A percentile compares a stretch with the other conserved stretches of the same genome.
phyloP scores from a whole-genome alignment of 352 stramenopile genomes.

The Blastocystis sp. region DNA sequence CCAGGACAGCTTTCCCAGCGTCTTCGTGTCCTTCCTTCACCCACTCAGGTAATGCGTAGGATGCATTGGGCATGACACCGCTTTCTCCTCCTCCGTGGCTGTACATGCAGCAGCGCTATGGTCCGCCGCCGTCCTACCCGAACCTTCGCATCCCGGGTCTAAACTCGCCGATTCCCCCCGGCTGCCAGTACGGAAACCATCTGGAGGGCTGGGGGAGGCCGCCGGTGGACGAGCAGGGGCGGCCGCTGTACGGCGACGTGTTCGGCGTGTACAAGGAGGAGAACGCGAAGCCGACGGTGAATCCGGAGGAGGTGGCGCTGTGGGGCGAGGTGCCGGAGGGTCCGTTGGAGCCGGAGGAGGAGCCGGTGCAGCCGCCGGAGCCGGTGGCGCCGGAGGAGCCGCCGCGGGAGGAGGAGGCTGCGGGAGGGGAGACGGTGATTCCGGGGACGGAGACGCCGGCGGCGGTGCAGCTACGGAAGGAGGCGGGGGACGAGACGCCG shows the following conservation, averaged over 20 bases:
- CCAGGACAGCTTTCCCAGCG: slow-evolving; percentile 74
- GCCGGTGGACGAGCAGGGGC: slow-evolving; percentile 83
- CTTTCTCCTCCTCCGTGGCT: slow-evolving; percentile 86
- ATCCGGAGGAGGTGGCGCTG: slow-evolving; percentile 1
- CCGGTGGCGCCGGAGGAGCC: not conserved
- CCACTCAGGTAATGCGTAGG: slow-evolving; percentile 68
- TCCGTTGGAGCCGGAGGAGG: not conserved
- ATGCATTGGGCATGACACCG: slow-evolving; percentile 83
- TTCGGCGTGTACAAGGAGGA: slow-evolving; percentile 64
- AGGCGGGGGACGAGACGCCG: slow-evolving; percentile 30
- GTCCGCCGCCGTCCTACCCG: slow-evolving; percentile 85
- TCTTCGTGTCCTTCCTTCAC: slow-evolving; percentile 54
- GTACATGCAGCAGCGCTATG: slow-evolving; percentile 94
- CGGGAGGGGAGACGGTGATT: not conserved
- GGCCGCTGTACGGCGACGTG: slow-evolving; percentile 88
- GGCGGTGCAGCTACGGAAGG: slow-evolving; percentile 27
- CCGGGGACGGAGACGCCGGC: not conserved
- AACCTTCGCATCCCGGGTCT: slow-evolving; percentile 88
- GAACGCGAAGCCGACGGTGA: not conserved
- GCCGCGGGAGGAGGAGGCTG: not conserved
- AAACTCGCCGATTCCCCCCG: slow-evolving; percentile 82
- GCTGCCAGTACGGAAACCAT: slow-evolving; percentile 86
- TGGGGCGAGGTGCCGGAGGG: not conserved
- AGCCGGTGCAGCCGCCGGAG: not conserved
- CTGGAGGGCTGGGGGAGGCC: slow-evolving; percentile 90